These are phyloP conservation scores for Chenopodium quinoa DNA, from an alignment of 148 eudicot genomes.

Conservation along the genomic window DNA sequence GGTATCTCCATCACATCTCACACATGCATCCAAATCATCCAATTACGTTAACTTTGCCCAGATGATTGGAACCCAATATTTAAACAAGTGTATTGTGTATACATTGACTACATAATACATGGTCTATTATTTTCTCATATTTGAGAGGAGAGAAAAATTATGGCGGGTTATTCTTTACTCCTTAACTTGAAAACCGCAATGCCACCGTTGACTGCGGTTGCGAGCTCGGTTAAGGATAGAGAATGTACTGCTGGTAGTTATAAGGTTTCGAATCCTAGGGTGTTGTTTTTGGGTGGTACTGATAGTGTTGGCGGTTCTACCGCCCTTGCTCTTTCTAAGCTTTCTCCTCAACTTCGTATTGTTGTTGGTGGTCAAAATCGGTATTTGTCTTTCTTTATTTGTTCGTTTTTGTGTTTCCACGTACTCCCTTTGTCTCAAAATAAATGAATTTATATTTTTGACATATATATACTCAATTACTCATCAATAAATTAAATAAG, in stretches of 20 bases:
- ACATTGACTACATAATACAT: no score
- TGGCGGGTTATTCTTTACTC: conserved; percentile 44
- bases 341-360: conserved; percentile 69
- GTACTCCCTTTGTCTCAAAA: no score
- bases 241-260: conserved; percentile 24
- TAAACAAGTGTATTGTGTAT: no score
- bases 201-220: conserved; percentile 28
- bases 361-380: conserved; percentile 71
- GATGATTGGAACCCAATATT: no score
- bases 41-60: no score
- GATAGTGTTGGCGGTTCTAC: conserved; percentile 96
- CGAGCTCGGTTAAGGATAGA: conserved; percentile 32
- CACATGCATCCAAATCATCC: no score
- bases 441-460: no score
- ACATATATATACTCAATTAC: no score
- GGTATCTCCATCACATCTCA: no score
- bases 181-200: conserved; percentile 34
- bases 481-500: no score
- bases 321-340: conserved; percentile 67
- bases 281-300: conserved; percentile 87
- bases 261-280: conserved; percentile 50
- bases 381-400: conserved; percentile 24
- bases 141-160: conserved; percentile 18
- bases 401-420: no score
- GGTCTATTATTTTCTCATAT: background rate